These are phyloP conservation scores for Pneumocystis sp. DNA, from an alignment of 1,139 yeast genomes.

Conservation along the genomic window DNA sequence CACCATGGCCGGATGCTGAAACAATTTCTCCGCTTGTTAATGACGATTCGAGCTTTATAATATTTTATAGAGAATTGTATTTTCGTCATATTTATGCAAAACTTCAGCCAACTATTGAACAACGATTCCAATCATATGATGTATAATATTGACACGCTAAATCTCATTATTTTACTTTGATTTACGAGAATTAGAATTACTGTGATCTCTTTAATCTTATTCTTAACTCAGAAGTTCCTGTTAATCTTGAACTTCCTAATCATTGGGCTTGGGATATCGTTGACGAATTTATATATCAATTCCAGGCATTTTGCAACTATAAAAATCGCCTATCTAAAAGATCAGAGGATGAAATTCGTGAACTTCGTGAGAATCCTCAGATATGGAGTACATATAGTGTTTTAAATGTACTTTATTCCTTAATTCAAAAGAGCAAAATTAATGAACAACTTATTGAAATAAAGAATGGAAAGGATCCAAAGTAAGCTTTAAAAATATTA, in stretches of 20 bases:
- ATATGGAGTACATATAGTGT: constrained; percentile 36
- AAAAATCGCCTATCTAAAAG: constrained; percentile 27
- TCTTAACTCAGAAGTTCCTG: constrained; percentile 31
- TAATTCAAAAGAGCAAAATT: constrained; percentile 32
- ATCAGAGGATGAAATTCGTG: constrained; percentile 24
- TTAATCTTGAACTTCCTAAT: constrained; percentile 28
- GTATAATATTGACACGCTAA: constrained; percentile 1
- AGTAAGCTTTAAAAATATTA: constrained; percentile 1
- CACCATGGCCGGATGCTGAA: constrained; percentile 35
- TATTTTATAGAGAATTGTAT: constrained; percentile 35
- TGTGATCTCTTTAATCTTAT: constrained; percentile 34
- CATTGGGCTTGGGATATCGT: constrained; percentile 39
- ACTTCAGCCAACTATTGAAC: constrained; percentile 30
- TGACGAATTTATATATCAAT: constrained; percentile 39
- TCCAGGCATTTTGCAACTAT: constrained; percentile 32
- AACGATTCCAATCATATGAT: constrained; percentile 33
- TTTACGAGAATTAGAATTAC: constrained; percentile 22
- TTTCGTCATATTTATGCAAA: constrained; percentile 35
- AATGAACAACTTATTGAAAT: constrained; percentile 30
- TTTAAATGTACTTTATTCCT: constrained; percentile 34
- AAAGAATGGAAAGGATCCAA: constrained; percentile 24
- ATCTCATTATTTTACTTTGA: background rate
- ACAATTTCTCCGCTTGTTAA: constrained; percentile 32
- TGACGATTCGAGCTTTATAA: constrained; percentile 32
- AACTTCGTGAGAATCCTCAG: constrained; percentile 28